Evolutionary conservation across 352 stramenopile genomes (phyloP).

Genomic region (Phytophthora cryptogea): DNA sequence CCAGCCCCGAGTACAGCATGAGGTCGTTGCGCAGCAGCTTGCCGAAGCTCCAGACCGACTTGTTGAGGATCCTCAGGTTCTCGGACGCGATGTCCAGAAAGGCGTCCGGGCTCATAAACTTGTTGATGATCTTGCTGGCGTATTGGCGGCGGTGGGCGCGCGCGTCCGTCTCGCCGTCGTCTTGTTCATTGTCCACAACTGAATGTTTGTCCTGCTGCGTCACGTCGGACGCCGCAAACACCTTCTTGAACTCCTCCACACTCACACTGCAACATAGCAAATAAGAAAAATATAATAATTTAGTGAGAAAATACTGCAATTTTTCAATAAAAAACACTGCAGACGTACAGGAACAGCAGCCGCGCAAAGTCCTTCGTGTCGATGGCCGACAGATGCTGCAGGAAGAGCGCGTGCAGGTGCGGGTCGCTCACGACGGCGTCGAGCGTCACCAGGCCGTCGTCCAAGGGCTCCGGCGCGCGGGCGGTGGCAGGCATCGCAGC

Average conservation of each 20-base stretch:
- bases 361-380: constrained; percentile 79
- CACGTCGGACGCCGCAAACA: constrained; percentile 29
- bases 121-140: constrained; percentile 86
- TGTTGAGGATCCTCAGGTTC: constrained; percentile 78
- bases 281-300: not conserved
- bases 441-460: constrained; percentile 47
- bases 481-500: constrained; percentile 8
- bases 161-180: constrained; percentile 10
- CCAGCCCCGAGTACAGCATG: constrained; percentile 72
- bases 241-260: constrained; percentile 89
- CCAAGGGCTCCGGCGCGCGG: not conserved
- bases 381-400: constrained; percentile 69
- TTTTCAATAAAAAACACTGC: not conserved
- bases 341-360: constrained; percentile 72
- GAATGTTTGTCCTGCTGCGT: constrained; percentile 5
- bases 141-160: constrained; percentile 61
- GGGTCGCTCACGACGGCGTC: constrained; percentile 77
- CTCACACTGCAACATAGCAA: constrained; percentile 41
- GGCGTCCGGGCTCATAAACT: constrained; percentile 85
- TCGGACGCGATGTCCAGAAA: constrained; percentile 83
- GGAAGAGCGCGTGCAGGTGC: constrained; percentile 80
- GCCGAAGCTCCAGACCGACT: constrained; percentile 82
- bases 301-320: constrained; percentile 1
- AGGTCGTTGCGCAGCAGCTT: constrained; percentile 75
- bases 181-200: constrained; percentile 11